These are phyloP conservation scores for Suillus sp. DNA, from an alignment of 768 basidiomycete genomes.

Conservation along the genomic window DNA sequence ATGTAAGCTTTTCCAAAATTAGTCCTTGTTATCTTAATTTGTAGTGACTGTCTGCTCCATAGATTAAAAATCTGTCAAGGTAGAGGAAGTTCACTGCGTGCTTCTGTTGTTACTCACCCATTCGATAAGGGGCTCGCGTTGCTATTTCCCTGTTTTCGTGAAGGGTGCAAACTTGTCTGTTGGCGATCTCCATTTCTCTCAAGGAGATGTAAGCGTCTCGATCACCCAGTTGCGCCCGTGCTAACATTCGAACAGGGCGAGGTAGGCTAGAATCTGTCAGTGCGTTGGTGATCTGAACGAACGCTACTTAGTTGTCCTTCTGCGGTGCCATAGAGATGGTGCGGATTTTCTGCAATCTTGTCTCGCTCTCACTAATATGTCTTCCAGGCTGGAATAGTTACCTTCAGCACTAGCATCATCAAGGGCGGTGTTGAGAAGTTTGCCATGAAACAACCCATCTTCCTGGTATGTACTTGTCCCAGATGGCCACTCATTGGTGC, in stretches of 20 bases:
- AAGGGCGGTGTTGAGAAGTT: conserved; percentile 76
- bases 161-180: conserved; percentile 77
- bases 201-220: conserved; percentile 57
- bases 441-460: conserved; percentile 73
- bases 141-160: conserved; percentile 78
- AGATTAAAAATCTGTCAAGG: conserved; percentile 80
- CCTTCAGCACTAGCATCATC: conserved; percentile 71
- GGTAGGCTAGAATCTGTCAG: conserved; percentile 34
- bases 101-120: not conserved
- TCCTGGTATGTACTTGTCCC: conserved; percentile 47
- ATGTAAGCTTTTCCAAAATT: conserved; percentile 41
- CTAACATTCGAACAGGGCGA: conserved; percentile 48
- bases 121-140: conserved; percentile 56
- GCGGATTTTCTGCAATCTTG: not conserved
- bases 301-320: conserved; percentile 55
- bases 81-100: conserved; percentile 19
- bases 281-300: not conserved
- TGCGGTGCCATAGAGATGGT: conserved; percentile 83
- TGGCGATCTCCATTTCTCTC: conserved; percentile 79
- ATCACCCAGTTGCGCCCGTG: not conserved
- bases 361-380: not conserved
- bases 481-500: not conserved
- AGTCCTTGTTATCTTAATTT: not conserved
- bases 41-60: conserved; percentile 15
- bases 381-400: conserved; percentile 65